phyloP scores from a whole-genome alignment of 176 grass and related monocot genomes.

The Panicum miliaceum region DNA sequence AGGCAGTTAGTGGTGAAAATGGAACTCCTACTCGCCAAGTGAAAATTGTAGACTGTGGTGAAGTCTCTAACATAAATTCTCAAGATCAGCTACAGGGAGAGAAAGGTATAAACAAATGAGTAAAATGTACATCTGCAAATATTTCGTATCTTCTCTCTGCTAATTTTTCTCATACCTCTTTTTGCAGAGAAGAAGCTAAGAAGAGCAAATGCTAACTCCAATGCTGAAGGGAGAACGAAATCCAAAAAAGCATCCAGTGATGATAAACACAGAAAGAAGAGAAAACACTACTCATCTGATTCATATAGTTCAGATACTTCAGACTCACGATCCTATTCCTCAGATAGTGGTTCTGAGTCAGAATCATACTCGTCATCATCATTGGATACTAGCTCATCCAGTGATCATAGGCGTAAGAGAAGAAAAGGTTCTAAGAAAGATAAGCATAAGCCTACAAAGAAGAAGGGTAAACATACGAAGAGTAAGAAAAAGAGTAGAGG shows the following conservation, averaged over 20 bases:
- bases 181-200: slow-evolving; percentile 64
- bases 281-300: slow-evolving; percentile 72
- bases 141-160: slow-evolving; percentile 12
- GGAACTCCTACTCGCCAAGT: slow-evolving; percentile 56
- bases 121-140: slow-evolving; percentile 2
- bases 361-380: slow-evolving; percentile 70
- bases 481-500: slow-evolving; percentile 57
- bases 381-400: slow-evolving; percentile 74
- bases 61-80: slow-evolving; percentile 47
- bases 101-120: slow-evolving; percentile 55
- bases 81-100: slow-evolving; percentile 45
- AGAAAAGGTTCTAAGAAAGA: slow-evolving; percentile 72
- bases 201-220: slow-evolving; percentile 39
- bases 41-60: slow-evolving; percentile 82
- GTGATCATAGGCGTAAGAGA: slow-evolving; percentile 69
- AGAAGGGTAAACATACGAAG: slow-evolving; percentile 54
- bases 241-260: slow-evolving; percentile 36
- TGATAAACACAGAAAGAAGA: slow-evolving; percentile 64
- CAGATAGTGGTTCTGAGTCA: slow-evolving; percentile 65
- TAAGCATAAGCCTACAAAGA: slow-evolving; percentile 53
- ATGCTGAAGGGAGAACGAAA: slow-evolving; percentile 43
- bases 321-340: slow-evolving; percentile 66
- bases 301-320: slow-evolving; percentile 80
- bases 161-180: slow-evolving; percentile 33
- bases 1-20: slow-evolving; percentile 48